These are phyloP conservation scores for Leishmania braziliensis DNA, from an alignment of 208 protist genomes.

Conservation along the genomic window DNA sequence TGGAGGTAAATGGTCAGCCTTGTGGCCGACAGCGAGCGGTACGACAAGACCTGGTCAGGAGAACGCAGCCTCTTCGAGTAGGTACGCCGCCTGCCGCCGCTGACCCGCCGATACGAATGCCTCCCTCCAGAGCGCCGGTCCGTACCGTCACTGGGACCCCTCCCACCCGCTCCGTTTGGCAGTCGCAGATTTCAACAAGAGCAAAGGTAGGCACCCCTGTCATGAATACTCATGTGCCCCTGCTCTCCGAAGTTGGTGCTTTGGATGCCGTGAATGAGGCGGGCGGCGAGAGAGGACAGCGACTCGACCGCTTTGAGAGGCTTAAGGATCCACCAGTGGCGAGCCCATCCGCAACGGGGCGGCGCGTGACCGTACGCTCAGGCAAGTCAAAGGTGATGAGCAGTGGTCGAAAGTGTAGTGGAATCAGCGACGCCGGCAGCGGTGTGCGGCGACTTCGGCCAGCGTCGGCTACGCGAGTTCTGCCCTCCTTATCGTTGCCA, in stretches of 20 bases:
- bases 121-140: not conserved
- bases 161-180: not conserved
- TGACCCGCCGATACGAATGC: not conserved
- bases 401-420: not conserved
- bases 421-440: not conserved
- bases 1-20: not conserved
- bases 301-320: slow-evolving; percentile 21
- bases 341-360: slow-evolving; percentile 28
- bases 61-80: not conserved
- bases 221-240: not conserved
- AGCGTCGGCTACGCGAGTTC: not conserved
- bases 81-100: not conserved
- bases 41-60: not conserved
- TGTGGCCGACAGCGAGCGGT: not conserved
- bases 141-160: not conserved
- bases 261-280: not conserved
- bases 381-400: slow-evolving; percentile 10
- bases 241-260: too few species aligned
- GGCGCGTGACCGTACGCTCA: slow-evolving; percentile 22
- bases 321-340: slow-evolving; percentile 19
- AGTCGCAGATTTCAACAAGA: not conserved
- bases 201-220: not conserved
- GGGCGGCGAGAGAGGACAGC: not conserved
- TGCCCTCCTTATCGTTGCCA: not conserved
- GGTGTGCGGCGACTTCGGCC: slow-evolving; percentile 11